Evolutionary conservation across 345 rosid genomes (phyloP), one percentile per base, ranked within the genome.

Genomic region (Pugionium cornutum): DNA sequence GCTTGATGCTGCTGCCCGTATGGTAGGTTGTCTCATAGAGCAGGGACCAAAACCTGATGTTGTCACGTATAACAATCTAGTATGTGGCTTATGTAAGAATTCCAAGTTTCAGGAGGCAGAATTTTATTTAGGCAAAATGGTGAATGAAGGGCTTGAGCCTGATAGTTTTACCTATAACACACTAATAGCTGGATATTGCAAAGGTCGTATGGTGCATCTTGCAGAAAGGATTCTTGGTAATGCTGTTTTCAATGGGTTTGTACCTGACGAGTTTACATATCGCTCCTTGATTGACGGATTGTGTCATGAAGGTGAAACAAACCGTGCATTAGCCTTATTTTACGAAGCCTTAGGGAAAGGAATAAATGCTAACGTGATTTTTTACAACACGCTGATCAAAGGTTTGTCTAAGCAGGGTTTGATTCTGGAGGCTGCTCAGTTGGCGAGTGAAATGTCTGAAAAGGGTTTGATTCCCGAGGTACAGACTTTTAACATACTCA

Each of bases 381-480:
- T 92, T 43, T 92, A 79, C 75, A 92, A 92, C 78, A 79, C 83
- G 8, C 68, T 92, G 69, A 78, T 92, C 68, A 84, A 76, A 72
- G 97, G 96, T 54, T 81, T 92, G 84, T 83, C 79, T 70, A 77
- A 79, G 67, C 88, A 86, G 44, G 96, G 99, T 52, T 83, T 83
- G 67, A 75, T 92, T 56, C 74, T 82, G 54, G 80, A 85, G 76
- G 96, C 97, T 52, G 73, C 83, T 80, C 83, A 80, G 70, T 41
- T 94, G 58, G 82, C 85, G 81, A 78, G 75, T 56, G 85, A 86
- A 68, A 88, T 94, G 91, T 67, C 82, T 37, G 78, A 77, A 68
- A 76, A 80, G 48, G 90, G 88, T 70, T 79, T 82, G 66, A 60
- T 68, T 53, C 95, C 96, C 0, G 77, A 88, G 59, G 78, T 90